Conservation (phyloP, 225 moss, liverwort and hornwort species). For the Rhytidiadelphus loreus region DNA sequence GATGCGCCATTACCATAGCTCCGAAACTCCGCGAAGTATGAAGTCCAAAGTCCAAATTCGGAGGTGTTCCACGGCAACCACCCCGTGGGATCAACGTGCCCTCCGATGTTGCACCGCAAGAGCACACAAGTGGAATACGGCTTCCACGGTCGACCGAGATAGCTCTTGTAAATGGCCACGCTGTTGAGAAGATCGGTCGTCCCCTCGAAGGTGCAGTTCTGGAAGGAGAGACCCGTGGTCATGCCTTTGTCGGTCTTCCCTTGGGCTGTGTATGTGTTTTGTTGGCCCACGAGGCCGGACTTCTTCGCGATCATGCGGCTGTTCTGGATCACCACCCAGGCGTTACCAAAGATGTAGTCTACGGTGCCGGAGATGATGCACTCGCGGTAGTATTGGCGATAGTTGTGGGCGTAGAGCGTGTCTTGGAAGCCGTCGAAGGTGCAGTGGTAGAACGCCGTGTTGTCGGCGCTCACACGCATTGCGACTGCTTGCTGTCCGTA, state of each 20-base stretch:
- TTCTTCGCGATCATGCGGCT: conserved; percentile 25
- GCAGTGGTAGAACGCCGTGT: conserved; percentile 23
- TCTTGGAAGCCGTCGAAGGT: conserved; percentile 38
- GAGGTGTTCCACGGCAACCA: conserved; percentile 40
- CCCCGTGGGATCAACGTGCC: conserved; percentile 31
- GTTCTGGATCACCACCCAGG: conserved; percentile 33
- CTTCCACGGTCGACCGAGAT: conserved; percentile 63
- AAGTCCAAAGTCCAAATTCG: conserved; percentile 13
- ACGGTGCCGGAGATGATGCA: conserved; percentile 40
- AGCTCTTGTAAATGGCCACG: neutral
- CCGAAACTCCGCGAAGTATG: conserved; percentile 44
- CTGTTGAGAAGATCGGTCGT: conserved; percentile 2
- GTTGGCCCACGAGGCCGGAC: conserved; percentile 19
- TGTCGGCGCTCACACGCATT: conserved; percentile 42
- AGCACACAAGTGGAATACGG: conserved; percentile 36
- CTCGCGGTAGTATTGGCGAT: conserved; percentile 42
- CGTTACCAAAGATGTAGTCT: conserved; percentile 60
- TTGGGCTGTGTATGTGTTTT: conserved; percentile 40
- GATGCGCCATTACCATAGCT: conserved; percentile 20
- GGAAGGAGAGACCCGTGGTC: conserved; percentile 40
- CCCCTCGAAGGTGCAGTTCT: conserved; percentile 8
- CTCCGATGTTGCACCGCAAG: conserved; percentile 4
- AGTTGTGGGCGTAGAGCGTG: conserved; percentile 46
- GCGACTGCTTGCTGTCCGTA: conserved; percentile 42
- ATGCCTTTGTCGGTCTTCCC: conserved; percentile 44